Evolutionary conservation across 495 filamentous ascomycete species (phyloP).

Genomic region (Neurospora sp.): DNA sequence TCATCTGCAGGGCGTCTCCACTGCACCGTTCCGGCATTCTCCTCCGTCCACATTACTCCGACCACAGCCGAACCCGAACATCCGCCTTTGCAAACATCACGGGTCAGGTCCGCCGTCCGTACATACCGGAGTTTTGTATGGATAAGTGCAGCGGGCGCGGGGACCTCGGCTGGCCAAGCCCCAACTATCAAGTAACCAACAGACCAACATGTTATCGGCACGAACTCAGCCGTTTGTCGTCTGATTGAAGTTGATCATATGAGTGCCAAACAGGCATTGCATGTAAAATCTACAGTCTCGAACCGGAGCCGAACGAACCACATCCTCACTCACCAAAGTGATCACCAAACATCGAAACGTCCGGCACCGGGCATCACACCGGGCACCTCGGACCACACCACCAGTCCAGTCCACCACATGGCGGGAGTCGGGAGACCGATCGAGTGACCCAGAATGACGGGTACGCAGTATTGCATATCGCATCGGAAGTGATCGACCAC

Average conservation of each 20-base stretch:
- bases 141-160: background rate
- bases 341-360: background rate
- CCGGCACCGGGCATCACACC: background rate
- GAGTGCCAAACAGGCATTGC: background rate
- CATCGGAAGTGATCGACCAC: background rate
- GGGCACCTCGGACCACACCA: background rate
- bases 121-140: background rate
- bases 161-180: background rate
- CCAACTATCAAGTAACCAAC: background rate
- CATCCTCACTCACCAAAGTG: background rate
- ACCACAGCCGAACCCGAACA: background rate
- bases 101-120: background rate
- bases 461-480: background rate
- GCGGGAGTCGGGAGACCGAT: background rate
- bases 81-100: background rate
- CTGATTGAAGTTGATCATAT: background rate
- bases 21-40: background rate
- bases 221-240: background rate
- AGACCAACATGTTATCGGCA: background rate
- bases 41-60: background rate
- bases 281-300: background rate
- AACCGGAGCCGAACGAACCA: background rate
- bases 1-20: background rate
- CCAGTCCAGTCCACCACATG: background rate
- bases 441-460: background rate